Percentiles rank a stretch among this genome's conserved stretches.
Conservation (phyloP, 2,329 filamentous ascomycete genomes). For the Trichophyton simii region DNA sequence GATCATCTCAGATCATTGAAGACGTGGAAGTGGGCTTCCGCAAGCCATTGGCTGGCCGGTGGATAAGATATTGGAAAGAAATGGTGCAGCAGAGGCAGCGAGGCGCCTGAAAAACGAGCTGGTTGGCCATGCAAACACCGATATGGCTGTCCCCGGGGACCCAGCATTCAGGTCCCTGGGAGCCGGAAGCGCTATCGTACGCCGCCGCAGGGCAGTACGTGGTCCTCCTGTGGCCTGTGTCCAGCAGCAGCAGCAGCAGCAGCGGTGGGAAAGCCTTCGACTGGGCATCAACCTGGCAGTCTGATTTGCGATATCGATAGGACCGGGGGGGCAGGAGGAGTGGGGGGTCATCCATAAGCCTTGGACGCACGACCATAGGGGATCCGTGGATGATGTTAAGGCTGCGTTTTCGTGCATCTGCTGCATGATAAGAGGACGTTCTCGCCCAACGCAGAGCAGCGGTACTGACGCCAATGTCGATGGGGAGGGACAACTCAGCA, state of each 20-base stretch:
- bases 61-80: background rate
- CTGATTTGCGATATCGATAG: constrained; percentile 1
- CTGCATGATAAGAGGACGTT: background rate
- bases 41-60: background rate
- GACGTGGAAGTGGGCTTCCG: constrained; percentile 1
- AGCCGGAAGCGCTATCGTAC: background rate
- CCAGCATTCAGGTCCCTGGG: constrained; percentile 1
- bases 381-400: background rate
- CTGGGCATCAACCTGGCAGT: constrained; percentile 3
- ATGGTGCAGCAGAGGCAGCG: background rate
- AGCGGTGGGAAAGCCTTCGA: background rate
- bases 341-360: background rate
- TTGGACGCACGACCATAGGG: background rate
- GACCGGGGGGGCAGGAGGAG: background rate
- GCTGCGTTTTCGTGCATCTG: background rate
- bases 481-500: background rate
- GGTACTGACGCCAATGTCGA: background rate
- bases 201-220: background rate
- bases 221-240: constrained; percentile 2
- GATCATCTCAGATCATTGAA: constrained; percentile 1
- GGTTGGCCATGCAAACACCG: constrained; percentile 1
- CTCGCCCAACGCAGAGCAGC: constrained; percentile 1
- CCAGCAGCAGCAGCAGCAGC: too few relatives aligned
- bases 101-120: background rate
- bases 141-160: background rate